Percentiles rank a stretch among this genome's conserved stretches.
phyloP scores from a whole-genome alignment of 1,284 basidiomycete genomes.

The Marasmius fiardii region DNA sequence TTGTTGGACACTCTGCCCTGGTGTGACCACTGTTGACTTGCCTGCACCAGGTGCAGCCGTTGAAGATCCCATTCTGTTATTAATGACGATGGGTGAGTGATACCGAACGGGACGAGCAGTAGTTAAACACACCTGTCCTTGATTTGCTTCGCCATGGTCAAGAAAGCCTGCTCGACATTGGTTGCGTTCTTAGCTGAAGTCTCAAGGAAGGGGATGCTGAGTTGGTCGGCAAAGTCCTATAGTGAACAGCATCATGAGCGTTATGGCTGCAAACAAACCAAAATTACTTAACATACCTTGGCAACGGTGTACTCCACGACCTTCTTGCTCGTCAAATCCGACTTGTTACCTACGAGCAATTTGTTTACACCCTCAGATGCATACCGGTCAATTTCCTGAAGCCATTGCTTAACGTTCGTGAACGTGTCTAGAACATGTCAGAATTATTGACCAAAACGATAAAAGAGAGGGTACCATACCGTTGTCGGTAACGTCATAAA shows the following conservation, averaged over 20 bases:
- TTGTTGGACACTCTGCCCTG: slow-evolving; percentile 76
- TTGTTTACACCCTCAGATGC: slow-evolving; percentile 99
- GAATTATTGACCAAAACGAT: slow-evolving; percentile 6
- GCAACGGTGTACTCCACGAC: slow-evolving; percentile 97
- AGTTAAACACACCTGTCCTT: slow-evolving; percentile 77
- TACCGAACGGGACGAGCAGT: neutral
- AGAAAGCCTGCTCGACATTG: slow-evolving; percentile 99
- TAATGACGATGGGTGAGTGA: slow-evolving; percentile 11
- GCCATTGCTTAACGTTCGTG: slow-evolving; percentile 99
- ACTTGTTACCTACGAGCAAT: slow-evolving; percentile 97
- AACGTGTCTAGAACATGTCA: slow-evolving; percentile 74
- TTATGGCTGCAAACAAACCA: neutral
- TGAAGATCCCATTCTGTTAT: slow-evolving; percentile 70
- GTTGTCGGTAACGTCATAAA: slow-evolving; percentile 99
- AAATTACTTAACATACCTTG: slow-evolving; percentile 58
- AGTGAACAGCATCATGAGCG: slow-evolving; percentile 2
- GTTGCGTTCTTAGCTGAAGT: slow-evolving; percentile 99
- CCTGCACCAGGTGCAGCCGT: slow-evolving; percentile 67
- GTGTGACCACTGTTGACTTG: slow-evolving; percentile 67
- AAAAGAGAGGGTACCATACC: slow-evolving; percentile 43
- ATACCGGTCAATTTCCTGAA: slow-evolving; percentile 99
- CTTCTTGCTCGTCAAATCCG: slow-evolving; percentile 97
- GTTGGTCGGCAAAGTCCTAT: slow-evolving; percentile 94
- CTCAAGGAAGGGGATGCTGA: slow-evolving; percentile 96
- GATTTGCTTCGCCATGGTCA: slow-evolving; percentile 99